Evolutionary conservation across 2,329 filamentous ascomycete genomes (phyloP).

Genomic region (Pseudogymnoascus sp.): DNA sequence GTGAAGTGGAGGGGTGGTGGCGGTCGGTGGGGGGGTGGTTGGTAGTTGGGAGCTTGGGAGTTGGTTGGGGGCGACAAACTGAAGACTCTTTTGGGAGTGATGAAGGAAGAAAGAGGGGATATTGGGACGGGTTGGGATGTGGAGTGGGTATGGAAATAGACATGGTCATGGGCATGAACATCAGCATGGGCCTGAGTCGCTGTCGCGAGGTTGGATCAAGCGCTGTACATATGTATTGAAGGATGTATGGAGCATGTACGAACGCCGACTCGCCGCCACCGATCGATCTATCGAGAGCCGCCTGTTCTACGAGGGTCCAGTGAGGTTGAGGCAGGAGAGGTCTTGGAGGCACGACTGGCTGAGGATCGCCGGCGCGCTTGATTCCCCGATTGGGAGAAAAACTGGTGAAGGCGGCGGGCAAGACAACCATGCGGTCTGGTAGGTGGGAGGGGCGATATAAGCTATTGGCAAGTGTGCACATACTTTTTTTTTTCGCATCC

Average conservation of each 20-base stretch:
- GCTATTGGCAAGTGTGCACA: background rate
- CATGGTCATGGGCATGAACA: background rate
- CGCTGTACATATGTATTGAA: constrained; percentile 3
- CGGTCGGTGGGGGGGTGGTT: background rate
- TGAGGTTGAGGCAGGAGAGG: background rate
- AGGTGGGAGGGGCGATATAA: constrained; percentile 1
- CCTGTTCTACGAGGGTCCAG: background rate
- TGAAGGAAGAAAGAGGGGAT: background rate
- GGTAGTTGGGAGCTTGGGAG: background rate
- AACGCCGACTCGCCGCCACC: constrained; percentile 1
- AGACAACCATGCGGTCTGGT: background rate
- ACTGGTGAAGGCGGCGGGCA: background rate
- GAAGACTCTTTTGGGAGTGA: background rate
- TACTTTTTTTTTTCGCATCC: background rate
- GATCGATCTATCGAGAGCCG: constrained; percentile 8
- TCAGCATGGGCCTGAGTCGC: background rate
- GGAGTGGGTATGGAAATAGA: background rate
- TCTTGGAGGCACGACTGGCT: background rate
- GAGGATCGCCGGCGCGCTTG: background rate
- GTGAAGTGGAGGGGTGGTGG: background rate
- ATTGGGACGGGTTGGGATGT: background rate
- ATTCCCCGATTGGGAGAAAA: background rate
- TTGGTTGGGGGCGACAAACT: background rate
- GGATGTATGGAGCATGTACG: background rate
- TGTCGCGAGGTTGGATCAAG: background rate